Evolutionary conservation across 2,329 filamentous ascomycete species (phyloP).

Genomic region (Colletotrichum eleusines): DNA sequence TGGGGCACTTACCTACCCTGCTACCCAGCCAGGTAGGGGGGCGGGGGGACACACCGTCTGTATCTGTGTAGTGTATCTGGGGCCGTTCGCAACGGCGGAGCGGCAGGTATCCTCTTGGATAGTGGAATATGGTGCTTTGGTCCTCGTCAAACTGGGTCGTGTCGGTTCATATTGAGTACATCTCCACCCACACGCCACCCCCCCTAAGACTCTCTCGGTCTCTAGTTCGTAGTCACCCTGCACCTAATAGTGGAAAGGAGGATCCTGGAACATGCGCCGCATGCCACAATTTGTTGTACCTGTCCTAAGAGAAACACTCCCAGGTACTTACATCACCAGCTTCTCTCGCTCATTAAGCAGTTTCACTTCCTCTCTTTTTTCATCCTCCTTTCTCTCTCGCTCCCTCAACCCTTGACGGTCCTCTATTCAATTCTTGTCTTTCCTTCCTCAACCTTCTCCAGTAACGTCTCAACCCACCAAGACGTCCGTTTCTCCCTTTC

Average conservation of each 20-base stretch:
- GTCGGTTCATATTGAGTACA: background rate
- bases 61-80: conserved; percentile 22
- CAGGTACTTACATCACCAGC: conserved; percentile 26
- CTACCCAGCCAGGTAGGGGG: no score
- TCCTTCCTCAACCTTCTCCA: conserved; percentile 12
- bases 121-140: conserved; percentile 30
- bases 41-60: conserved; percentile 1
- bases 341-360: conserved; percentile 14
- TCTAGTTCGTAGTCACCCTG: background rate
- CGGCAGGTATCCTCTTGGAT: conserved; percentile 4
- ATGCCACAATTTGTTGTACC: background rate
- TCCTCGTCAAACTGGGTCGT: conserved; percentile 16
- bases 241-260: background rate
- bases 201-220: background rate
- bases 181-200: conserved; percentile 22
- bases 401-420: background rate
- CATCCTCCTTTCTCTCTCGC: no score
- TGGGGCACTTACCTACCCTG: background rate
- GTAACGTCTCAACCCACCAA: conserved; percentile 6
- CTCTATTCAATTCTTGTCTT: conserved; percentile 34
- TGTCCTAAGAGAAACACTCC: background rate
- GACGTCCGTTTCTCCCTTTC: background rate
- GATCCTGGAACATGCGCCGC: conserved; percentile 10
- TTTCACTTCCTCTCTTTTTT: conserved; percentile 12
- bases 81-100: conserved; percentile 15